Evolutionary conservation across 208 protist genomes (phyloP).

Genomic region (Wallacemonas collosoma): DNA sequence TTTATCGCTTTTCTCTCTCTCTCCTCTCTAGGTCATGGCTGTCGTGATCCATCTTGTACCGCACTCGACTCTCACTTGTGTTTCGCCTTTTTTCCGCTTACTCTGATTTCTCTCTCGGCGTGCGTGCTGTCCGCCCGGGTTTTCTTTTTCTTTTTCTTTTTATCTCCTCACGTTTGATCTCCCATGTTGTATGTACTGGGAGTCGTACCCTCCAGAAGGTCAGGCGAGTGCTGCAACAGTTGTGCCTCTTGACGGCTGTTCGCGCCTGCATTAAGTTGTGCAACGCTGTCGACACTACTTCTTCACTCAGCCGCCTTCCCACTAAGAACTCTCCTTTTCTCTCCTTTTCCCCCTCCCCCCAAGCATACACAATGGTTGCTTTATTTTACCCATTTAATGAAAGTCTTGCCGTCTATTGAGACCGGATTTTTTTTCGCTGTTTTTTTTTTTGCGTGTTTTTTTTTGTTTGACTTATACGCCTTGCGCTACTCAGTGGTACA

Average conservation of each 20-base stretch:
- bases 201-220: not conserved
- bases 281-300: slow-evolving; percentile 7
- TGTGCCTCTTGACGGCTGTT: slow-evolving; percentile 7
- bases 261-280: slow-evolving; percentile 24
- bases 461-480: slow-evolving; percentile 1
- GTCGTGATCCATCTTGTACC: not conserved
- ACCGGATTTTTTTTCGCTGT: not conserved
- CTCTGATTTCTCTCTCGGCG: no score
- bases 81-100: slow-evolving; percentile 11
- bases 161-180: not conserved
- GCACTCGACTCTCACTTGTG: not conserved
- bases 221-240: not conserved
- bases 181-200: no score
- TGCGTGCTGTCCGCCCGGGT: no score
- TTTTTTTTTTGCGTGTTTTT: slow-evolving; percentile 18
- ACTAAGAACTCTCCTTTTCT: slow-evolving; percentile 1
- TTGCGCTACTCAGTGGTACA: not conserved
- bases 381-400: no score
- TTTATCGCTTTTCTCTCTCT: slow-evolving; percentile 1
- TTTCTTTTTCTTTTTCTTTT: slow-evolving; percentile 4
- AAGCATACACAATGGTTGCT: no score
- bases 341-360: not conserved
- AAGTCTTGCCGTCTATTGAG: not conserved
- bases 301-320: not conserved
- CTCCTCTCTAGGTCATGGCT: not conserved